These are phyloP conservation scores for Xylaria multiplex DNA, from an alignment of 2,329 filamentous ascomycete genomes.

Conservation along the genomic window DNA sequence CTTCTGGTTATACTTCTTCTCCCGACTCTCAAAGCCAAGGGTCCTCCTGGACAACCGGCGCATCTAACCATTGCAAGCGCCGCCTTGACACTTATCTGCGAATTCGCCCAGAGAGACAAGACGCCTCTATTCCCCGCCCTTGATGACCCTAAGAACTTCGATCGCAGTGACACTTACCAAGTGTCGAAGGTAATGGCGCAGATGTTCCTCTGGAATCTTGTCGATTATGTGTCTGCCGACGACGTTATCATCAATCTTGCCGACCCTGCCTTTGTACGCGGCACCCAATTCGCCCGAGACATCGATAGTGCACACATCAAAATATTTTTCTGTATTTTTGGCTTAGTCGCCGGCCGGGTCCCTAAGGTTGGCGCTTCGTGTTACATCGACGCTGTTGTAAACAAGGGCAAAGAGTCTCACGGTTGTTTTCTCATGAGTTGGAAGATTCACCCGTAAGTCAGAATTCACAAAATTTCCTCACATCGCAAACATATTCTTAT, in stretches of 20 bases:
- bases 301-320: conserved; percentile 5
- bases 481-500: neutral
- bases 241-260: conserved; percentile 59
- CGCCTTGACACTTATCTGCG: conserved; percentile 17
- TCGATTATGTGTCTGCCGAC: conserved; percentile 51
- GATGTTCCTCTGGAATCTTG: conserved; percentile 50
- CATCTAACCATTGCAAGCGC: conserved; percentile 34
- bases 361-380: conserved; percentile 55
- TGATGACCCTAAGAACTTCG: conserved; percentile 37
- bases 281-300: conserved; percentile 55
- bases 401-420: conserved; percentile 61
- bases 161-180: conserved; percentile 3
- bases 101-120: conserved; percentile 16
- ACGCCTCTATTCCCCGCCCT: conserved; percentile 32
- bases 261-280: conserved; percentile 57
- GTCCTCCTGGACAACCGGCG: conserved; percentile 10
- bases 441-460: conserved; percentile 56
- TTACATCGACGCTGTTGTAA: conserved; percentile 58
- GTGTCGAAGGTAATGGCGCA: conserved; percentile 48
- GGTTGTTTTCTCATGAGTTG: conserved; percentile 62
- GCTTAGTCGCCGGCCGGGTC: conserved; percentile 45
- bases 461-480: neutral
- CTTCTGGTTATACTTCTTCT: conserved; percentile 33
- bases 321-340: conserved; percentile 17
- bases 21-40: conserved; percentile 30